Percentiles rank a stretch among this genome's conserved stretches.
Conservation (phyloP, 805 yeast genomes). For the Ogataea minuta region DNA sequence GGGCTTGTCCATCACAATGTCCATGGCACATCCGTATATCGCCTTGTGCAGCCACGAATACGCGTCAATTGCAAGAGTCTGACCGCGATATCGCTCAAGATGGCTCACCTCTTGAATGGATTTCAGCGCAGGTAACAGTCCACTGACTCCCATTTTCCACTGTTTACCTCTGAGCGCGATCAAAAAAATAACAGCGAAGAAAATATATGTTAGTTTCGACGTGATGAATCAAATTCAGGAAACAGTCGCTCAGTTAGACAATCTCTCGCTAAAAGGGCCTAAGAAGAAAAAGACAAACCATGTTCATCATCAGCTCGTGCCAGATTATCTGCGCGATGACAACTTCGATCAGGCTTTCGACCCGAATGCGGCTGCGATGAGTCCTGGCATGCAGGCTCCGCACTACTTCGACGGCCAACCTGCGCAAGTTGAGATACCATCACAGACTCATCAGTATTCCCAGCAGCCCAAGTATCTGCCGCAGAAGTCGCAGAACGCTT, state of each 20-base stretch:
- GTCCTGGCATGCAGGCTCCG: constrained; percentile 29
- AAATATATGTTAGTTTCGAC: not conserved
- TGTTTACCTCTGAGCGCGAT: constrained; percentile 10
- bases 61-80: constrained; percentile 87
- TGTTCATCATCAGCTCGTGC: constrained; percentile 29
- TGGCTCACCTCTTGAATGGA: constrained; percentile 63
- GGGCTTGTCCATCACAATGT: constrained; percentile 66
- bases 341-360: constrained; percentile 23
- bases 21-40: constrained; percentile 77
- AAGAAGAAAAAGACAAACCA: constrained; percentile 27
- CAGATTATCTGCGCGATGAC: constrained; percentile 13
- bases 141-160: constrained; percentile 72
- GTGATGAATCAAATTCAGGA: constrained; percentile 11
- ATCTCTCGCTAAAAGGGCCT: constrained; percentile 13
- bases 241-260: constrained; percentile 15
- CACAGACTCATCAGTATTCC: not conserved
- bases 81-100: constrained; percentile 63
- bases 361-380: constrained; percentile 34
- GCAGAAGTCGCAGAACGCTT: constrained; percentile 1
- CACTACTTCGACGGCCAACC: constrained; percentile 13
- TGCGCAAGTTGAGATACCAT: no score
- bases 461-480: not conserved
- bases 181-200: constrained; percentile 6
- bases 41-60: constrained; percentile 96
- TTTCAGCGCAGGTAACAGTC: constrained; percentile 75